These are phyloP conservation scores for Russula virescens DNA, from an alignment of 768 basidiomycete genomes.

Conservation along the genomic window DNA sequence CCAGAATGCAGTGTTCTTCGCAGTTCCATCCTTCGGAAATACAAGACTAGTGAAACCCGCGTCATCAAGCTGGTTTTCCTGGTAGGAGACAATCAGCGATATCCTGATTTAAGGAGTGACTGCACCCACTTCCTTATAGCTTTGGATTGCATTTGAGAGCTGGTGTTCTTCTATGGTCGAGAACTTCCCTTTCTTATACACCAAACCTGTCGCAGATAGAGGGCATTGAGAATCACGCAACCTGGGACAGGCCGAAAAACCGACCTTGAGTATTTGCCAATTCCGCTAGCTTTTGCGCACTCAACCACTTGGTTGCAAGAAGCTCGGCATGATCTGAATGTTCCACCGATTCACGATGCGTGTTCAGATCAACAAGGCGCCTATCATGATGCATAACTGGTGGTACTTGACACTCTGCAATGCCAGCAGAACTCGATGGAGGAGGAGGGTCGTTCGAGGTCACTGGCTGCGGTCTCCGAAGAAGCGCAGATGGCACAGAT, in stretches of 20 bases:
- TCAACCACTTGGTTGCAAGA: slow-evolving; percentile 77
- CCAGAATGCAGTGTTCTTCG: slow-evolving; percentile 64
- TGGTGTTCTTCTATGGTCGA: slow-evolving; percentile 71
- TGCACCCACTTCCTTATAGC: slow-evolving; percentile 49
- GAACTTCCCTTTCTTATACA: slow-evolving; percentile 86
- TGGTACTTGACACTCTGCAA: not conserved
- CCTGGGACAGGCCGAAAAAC: not conserved
- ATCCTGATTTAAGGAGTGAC: not conserved
- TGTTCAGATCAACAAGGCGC: not conserved
- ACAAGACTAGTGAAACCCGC: slow-evolving; percentile 58
- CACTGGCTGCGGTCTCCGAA: slow-evolving; percentile 2
- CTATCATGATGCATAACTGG: slow-evolving; percentile 8
- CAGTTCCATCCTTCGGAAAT: slow-evolving; percentile 59
- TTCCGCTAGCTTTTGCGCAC: slow-evolving; percentile 58
- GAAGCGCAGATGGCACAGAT: slow-evolving; percentile 14
- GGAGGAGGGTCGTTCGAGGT: not conserved
- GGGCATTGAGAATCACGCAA: not conserved
- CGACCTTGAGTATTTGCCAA: slow-evolving; percentile 64
- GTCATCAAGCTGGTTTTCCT: slow-evolving; percentile 49
- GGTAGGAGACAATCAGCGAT: slow-evolving; percentile 14
- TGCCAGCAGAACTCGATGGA: not conserved
- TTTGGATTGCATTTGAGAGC: slow-evolving; percentile 56
- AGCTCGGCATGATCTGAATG: slow-evolving; percentile 58
- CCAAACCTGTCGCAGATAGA: slow-evolving; percentile 48
- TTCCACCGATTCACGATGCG: slow-evolving; percentile 32